Base-by-base conservation (phyloP, 805 yeast species). In the Ogataea saltuana region DNA sequence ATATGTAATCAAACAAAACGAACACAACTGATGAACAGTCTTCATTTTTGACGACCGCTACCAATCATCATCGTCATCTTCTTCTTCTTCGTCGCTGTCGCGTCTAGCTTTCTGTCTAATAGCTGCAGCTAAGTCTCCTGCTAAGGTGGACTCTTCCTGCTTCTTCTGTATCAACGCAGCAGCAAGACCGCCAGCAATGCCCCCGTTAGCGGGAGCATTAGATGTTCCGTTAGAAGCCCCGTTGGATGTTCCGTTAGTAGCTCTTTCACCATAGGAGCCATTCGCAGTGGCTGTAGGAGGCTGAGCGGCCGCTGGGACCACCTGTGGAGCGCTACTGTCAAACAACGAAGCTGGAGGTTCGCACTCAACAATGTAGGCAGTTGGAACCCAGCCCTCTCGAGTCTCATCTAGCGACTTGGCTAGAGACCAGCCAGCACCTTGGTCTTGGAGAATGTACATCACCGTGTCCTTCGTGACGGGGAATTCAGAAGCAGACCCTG, bases 301-400 rank as follows among this genome's bases (percentile, higher is more conserved):
- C 23, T 61, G 31, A 7, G 55, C 34, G 27, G 65, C 43, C 8
- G 54, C 42, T 17, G 74, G 62, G 7, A 75, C 67, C 11, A 78
- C 64, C 4, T 74, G 66, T 12, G 71, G 61, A 2, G 68, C 51
- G 0, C 60, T 41, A 7, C 58, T 42, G 1, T 58, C 33, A 1
- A 56, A 51, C 3, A 59, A 58, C 11, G 61, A 64, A 0, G 70
- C 64, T 27, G 83, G 79, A 10, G 77, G 74, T 3, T 65, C 76
- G 50, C 77, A 76, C 47, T 78, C 80, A 16, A 72, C 80, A 58
- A 91, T 80, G 61, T 90, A 93, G n/a, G 90, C 86, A 17, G 93
- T 84, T 11, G 99, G 99, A 10, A 93, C 91, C 99, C 99, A 93
- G 4, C 99, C 99, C 62, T 89, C 93, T 44, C 71, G 76, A 1